phyloP scores from a whole-genome alignment of 164 flowering plant genomes.

The Vitis amurensis region DNA sequence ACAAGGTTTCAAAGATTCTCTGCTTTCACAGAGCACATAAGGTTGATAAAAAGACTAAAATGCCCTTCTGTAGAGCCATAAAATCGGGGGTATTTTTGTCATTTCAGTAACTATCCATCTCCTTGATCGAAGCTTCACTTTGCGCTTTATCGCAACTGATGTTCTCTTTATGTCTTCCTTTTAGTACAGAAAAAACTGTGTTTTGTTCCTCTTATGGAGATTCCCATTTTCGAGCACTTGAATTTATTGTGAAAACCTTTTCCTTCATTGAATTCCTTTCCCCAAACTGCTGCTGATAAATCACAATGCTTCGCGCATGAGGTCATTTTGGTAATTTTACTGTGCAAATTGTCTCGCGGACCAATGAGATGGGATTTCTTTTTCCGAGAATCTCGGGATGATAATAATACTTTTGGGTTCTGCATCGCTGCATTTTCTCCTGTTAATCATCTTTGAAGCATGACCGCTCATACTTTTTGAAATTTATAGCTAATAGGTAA shows the following conservation, averaged over 20 bases:
- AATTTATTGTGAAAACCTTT: conserved; percentile 1
- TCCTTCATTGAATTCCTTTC: neutral
- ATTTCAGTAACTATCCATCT: neutral
- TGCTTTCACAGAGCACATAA: neutral
- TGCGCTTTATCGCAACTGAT: conserved; percentile 10
- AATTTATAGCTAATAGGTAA: too few species aligned
- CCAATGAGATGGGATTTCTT: neutral
- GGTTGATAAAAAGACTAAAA: neutral
- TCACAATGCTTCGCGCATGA: too few species aligned
- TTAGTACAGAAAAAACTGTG: neutral
- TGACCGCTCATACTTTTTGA: too few species aligned
- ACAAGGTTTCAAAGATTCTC: conserved; percentile 17
- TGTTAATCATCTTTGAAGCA: too few species aligned
- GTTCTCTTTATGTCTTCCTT: neutral
- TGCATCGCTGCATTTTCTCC: too few species aligned
- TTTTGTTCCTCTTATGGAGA: conserved; percentile 5
- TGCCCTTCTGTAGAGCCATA: neutral
- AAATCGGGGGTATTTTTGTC: conserved; percentile 11
- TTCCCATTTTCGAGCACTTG: neutral
- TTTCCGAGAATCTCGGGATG: conserved; percentile 25
- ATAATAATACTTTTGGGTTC: neutral
- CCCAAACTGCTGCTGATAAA: too few species aligned
- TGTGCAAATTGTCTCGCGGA: neutral
- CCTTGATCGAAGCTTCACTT: conserved; percentile 16
- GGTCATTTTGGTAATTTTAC: conserved; percentile 5